phyloP scores from a whole-genome alignment of 371 early-diverging fungal species.

The Mucor racemosus region DNA sequence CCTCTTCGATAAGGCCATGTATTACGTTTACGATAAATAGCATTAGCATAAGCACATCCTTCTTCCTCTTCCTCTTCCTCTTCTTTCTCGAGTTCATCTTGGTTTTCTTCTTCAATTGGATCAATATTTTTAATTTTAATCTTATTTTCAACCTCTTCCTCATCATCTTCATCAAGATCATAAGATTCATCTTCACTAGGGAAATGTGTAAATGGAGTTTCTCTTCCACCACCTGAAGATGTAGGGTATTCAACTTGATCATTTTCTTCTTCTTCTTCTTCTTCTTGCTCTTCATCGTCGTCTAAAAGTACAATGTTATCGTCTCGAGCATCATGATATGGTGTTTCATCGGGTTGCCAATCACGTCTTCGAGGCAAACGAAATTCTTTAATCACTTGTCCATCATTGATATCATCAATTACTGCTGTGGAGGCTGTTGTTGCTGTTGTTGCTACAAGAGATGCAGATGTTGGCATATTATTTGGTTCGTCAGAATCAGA shows the following conservation, averaged over 20 bases:
- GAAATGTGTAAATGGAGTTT: background rate
- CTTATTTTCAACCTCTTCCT: background rate
- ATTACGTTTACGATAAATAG: background rate
- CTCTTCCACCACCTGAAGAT: background rate
- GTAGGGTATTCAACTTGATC: background rate
- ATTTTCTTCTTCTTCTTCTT: background rate
- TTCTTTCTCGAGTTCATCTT: background rate
- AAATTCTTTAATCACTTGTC: background rate
- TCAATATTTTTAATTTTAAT: background rate
- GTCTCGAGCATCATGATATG: background rate
- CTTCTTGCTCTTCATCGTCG: background rate
- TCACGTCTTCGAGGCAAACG: background rate
- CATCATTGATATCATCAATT: background rate
- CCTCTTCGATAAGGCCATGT: background rate
- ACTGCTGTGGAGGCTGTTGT: background rate
- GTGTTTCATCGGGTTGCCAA: background rate
- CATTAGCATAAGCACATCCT: background rate
- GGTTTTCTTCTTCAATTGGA: background rate
- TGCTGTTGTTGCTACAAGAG: background rate
- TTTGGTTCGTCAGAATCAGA: background rate
- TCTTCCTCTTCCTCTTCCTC: background rate
- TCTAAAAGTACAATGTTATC: conserved; percentile 1
- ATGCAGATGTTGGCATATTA: background rate
- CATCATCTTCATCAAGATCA: background rate
- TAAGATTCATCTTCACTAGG: background rate